Evolutionary conservation across 768 basidiomycete species (phyloP), one percentile per base, ranked within the genome.

Genomic region (Kwoniella pini): DNA sequence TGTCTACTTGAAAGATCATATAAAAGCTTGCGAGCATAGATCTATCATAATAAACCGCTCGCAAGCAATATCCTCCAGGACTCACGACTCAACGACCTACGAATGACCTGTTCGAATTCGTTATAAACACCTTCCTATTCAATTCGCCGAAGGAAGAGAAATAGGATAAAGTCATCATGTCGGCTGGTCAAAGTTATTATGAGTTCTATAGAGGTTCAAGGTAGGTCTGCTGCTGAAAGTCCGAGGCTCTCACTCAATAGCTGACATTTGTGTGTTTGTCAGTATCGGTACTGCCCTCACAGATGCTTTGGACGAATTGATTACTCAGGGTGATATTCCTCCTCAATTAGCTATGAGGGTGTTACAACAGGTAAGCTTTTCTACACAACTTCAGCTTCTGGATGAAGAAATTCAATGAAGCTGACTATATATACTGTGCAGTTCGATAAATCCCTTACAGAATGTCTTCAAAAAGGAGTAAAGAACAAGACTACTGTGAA

Each of bases 301-400:
- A 13, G 96, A 99, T 82, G 93, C 95, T 67, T 85, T 99, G 70
- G 96, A 99, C 81, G 95, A 98, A 81, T 85, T 99, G 67, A 97
- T 99, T 71, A 95, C 93, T 45, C 89, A 88, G 74, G 95, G 95
- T 1, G 87, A 90, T 50, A 99, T 99, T 72, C 95, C 93, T 19
- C 95, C 95, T 12, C 95, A 98, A 81, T 79, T 98, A 68, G 96
- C 95, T n/a, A 91, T 97, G 88, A 91, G 95, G 80, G 91, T 96
- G n/a, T 80, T 98, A 60, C 88, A 89, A 75, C 95, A 97, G 90
- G 95, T 96, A 21, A 11, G 46, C 51, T 2, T 28, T n/a, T 27
- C n/a, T 33, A 17, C 33, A n/a, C n/a, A n/a, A n/a, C n/a, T 45
- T 45, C 43, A 7, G 6, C 43, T 10, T 24, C 43, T n/a, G 7